Base-by-base conservation (phyloP, 768 basidiomycete species). In the Tephrocybe rancida region DNA sequence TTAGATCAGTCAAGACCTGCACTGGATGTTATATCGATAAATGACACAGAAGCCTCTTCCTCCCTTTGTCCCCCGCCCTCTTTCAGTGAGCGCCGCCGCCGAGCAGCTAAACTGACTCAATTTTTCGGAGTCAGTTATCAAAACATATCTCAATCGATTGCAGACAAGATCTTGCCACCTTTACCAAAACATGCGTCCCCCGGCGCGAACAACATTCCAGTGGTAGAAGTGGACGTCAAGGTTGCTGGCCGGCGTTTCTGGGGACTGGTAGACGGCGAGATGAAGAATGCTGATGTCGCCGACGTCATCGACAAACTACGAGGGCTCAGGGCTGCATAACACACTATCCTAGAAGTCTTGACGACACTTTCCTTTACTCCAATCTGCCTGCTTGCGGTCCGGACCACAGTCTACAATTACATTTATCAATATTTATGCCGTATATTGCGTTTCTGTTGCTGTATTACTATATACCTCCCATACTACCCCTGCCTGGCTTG, bases 91-190 rank as follows among this genome's bases (percentile, higher is more conserved):
- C 59, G 59, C 21, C 55, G 77, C n/a, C 64, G 74, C 7, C 76
- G 81, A 26, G 76, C 76, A n/a, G 77, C 75, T 52, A 85, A 84
- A 64, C 66, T 85, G 37, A 72, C 79, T 22, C 77, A 75, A 39
- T 84, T 85, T 67, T 84, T 84, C 63, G 82, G 83, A 13, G 82
- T 83, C 27, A 72, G 67, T 24, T 76, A 75, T 58, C 67, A 76
- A 48, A 77, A 80, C 57, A 68, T 85, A 25, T 64, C 71, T 3
- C 56, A 64, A 22, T 64, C 68, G 2, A 42, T 66, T 11, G 37
- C 54, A 10, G 51, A 55, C 32, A 48, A 53, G 26, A 27, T 53
- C 42, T 35, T 39, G 10, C 42, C 52, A 18, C 14, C 54, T 34
- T 7, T 42, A 16, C 19, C 52, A 1, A 43, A 41, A 21, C 39